These are phyloP conservation scores for Rhodotorula sp. DNA, from an alignment of 1,284 basidiomycete genomes.

Conservation along the genomic window DNA sequence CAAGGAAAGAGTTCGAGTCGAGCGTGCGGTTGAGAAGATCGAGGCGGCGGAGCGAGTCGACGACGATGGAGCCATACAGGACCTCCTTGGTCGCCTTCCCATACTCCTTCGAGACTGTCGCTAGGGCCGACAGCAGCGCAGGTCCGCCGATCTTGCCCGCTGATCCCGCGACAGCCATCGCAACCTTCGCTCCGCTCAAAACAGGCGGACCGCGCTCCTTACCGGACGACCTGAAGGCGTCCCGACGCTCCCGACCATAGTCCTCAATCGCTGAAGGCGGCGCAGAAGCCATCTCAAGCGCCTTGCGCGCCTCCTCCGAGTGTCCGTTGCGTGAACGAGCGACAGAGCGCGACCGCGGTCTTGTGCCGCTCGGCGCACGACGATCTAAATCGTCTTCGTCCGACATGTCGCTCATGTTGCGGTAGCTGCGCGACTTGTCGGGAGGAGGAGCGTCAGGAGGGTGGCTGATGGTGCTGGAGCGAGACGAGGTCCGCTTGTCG, in stretches of 20 bases:
- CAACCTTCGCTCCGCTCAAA: not conserved
- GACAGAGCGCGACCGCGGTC: not conserved
- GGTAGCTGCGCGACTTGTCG: not conserved
- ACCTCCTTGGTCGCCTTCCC: not conserved
- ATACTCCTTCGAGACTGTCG: constrained; percentile 11
- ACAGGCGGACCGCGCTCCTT: not conserved
- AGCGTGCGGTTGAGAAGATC: not conserved
- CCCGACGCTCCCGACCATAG: not conserved
- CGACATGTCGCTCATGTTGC: not conserved
- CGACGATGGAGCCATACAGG: not conserved
- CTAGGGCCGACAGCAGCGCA: not conserved
- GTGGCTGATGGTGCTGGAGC: not conserved
- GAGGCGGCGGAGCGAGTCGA: not conserved
- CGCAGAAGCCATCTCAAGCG: constrained; percentile 10
- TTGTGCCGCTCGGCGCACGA: not conserved
- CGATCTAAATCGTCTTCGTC: not conserved
- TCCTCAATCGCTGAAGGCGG: not conserved
- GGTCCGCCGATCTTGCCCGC: not conserved
- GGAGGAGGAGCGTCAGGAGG: not conserved
- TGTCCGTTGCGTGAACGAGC: not conserved
- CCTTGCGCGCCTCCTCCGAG: constrained; percentile 7
- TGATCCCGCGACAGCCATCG: not conserved
- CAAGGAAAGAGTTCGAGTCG: not conserved
- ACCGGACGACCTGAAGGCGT: not conserved
- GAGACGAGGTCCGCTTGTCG: not conserved